phyloP scores from a whole-genome alignment of 768 basidiomycete genomes.

The Russula sp. region DNA sequence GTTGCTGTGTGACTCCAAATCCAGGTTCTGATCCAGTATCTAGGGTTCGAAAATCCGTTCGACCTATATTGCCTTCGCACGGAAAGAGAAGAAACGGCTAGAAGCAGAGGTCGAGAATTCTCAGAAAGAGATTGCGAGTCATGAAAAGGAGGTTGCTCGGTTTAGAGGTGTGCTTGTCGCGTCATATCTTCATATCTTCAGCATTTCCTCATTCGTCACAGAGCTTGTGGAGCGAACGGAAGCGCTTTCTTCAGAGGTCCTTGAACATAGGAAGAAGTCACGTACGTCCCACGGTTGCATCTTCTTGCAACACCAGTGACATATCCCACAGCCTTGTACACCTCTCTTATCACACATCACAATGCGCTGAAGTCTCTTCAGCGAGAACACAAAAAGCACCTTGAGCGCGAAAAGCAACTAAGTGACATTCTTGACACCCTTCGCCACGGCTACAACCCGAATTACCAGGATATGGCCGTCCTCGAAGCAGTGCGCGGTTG shows the following conservation, averaged over 20 bases:
- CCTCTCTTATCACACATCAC: slow-evolving; percentile 67
- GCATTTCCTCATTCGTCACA: slow-evolving; percentile 36
- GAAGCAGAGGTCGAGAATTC: slow-evolving; percentile 58
- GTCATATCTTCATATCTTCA: not conserved
- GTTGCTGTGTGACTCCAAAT: not conserved
- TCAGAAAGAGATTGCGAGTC: slow-evolving; percentile 54
- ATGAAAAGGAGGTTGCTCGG: slow-evolving; percentile 69
- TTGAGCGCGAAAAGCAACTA: slow-evolving; percentile 73
- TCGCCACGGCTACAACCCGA: slow-evolving; percentile 89
- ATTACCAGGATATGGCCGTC: slow-evolving; percentile 99
- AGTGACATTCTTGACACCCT: slow-evolving; percentile 81
- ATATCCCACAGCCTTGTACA: slow-evolving; percentile 65
- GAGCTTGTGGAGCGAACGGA: slow-evolving; percentile 78
- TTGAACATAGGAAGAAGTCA: slow-evolving; percentile 83
- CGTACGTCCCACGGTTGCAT: slow-evolving; percentile 49
- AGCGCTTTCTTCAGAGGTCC: slow-evolving; percentile 69
- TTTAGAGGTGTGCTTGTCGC: slow-evolving; percentile 53
- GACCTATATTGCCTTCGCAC: slow-evolving; percentile 82
- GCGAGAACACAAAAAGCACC: slow-evolving; percentile 64
- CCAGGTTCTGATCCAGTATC: slow-evolving; percentile 3
- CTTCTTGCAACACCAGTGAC: slow-evolving; percentile 10
- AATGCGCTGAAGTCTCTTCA: slow-evolving; percentile 74
- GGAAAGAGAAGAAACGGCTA: slow-evolving; percentile 84
- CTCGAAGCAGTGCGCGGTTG: slow-evolving; percentile 94
- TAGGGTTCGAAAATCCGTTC: slow-evolving; percentile 91